Conservation (phyloP, 2,329 filamentous ascomycete genomes). For the Arthrobotrys entomopaga region DNA sequence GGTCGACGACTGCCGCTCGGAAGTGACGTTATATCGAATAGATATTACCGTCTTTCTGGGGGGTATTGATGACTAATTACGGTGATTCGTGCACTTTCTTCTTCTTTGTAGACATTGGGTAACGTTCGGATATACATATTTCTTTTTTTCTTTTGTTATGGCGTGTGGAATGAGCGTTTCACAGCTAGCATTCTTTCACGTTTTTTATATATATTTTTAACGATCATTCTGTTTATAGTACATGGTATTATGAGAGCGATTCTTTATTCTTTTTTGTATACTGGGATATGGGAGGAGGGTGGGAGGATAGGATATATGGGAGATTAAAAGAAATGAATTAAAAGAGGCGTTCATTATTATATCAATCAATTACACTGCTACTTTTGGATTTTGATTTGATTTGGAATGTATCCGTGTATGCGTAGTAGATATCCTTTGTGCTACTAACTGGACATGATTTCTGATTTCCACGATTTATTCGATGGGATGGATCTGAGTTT, state of each 20-base stretch:
- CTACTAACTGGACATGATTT: too few species aligned
- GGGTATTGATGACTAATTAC: neutral
- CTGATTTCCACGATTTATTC: too few species aligned
- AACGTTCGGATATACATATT: conserved; percentile 3
- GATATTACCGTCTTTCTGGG: neutral
- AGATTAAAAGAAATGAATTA: conserved; percentile 5
- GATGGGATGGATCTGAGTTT: too few species aligned
- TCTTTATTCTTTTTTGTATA: conserved; percentile 5
- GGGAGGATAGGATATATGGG: neutral
- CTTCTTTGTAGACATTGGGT: conserved; percentile 16
- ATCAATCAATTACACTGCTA: conserved; percentile 49
- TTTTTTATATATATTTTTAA: neutral
- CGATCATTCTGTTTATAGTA: neutral
- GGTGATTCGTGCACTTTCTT: neutral
- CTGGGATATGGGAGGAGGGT: too few species aligned
- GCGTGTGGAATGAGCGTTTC: conserved; percentile 13
- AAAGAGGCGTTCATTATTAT: conserved; percentile 3
- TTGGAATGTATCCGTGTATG: too few species aligned
- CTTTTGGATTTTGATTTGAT: too few species aligned
- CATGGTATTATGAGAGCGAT: conserved; percentile 4
- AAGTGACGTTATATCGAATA: neutral
- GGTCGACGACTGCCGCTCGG: conserved; percentile 12
- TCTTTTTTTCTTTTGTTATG: conserved; percentile 10
- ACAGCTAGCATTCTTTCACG: neutral
- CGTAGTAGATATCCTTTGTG: too few species aligned